Percentiles rank a stretch among this genome's conserved stretches.
phyloP scores from a whole-genome alignment of 495 filamentous ascomycete species.

The Chaetomidium leptoderma region DNA sequence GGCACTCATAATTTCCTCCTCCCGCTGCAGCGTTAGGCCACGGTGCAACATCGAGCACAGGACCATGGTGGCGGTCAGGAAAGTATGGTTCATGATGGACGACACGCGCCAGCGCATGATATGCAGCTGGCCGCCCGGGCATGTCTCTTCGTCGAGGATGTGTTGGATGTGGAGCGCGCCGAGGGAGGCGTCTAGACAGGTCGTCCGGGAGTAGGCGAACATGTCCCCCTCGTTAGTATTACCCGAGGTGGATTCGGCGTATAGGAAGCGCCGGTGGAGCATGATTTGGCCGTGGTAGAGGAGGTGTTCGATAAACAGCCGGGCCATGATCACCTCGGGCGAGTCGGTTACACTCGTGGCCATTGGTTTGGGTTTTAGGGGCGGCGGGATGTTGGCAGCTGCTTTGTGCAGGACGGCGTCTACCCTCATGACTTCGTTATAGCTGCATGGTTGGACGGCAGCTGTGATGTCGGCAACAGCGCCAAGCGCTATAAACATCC shows the following conservation, averaged over 20 bases:
- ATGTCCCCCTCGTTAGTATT: conserved; percentile 7
- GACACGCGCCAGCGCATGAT: conserved; percentile 29
- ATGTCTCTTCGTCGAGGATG: conserved; percentile 31
- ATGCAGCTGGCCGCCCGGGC: conserved; percentile 24
- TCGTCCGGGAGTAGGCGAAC: conserved; percentile 31
- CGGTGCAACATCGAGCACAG: conserved; percentile 26
- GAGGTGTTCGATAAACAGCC: conserved; percentile 32
- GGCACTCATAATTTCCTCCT: background rate
- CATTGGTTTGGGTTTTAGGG: conserved; percentile 21
- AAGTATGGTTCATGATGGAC: conserved; percentile 34
- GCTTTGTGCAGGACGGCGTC: conserved; percentile 32
- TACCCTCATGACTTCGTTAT: conserved; percentile 31
- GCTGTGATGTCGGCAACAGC: conserved; percentile 27
- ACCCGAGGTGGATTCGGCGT: background rate
- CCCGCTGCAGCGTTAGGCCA: background rate
- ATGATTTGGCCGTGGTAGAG: conserved; percentile 32
- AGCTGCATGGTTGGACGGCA: conserved; percentile 25
- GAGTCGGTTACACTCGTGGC: conserved; percentile 27
- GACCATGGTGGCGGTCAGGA: conserved; percentile 39
- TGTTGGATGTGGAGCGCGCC: conserved; percentile 37
- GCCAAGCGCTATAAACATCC: conserved; percentile 16
- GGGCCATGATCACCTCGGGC: conserved; percentile 32
- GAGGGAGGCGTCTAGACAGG: conserved; percentile 35
- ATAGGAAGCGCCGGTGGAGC: conserved; percentile 33
- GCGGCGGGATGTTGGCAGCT: conserved; percentile 22